phyloP scores from a whole-genome alignment of 306 rosid species.

The Prunus fruticosa region DNA sequence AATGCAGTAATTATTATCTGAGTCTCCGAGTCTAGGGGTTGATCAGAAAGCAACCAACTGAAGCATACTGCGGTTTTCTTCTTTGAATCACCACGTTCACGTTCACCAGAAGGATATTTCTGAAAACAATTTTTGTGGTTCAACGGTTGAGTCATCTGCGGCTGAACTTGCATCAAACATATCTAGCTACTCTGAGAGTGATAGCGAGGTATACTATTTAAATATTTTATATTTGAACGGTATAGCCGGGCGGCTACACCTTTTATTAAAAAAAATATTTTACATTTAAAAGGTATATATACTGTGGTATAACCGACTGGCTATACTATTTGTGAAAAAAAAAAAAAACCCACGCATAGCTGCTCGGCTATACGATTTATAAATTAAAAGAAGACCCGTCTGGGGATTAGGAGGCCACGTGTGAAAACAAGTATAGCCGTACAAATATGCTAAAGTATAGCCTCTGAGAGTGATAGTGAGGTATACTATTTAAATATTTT shows the following conservation, averaged over 20 bases:
- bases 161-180: conserved; percentile 74
- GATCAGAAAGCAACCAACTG: conserved; percentile 90
- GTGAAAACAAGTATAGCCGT: no score
- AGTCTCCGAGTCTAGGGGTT: conserved; percentile 83
- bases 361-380: accelerated
- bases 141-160: conserved; percentile 67
- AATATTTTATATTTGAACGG: no score
- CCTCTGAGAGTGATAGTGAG: conserved; percentile 43
- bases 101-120: conserved; percentile 86
- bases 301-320: no score
- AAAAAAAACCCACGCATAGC: no score
- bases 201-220: not conserved
- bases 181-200: conserved; percentile 72
- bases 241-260: no score
- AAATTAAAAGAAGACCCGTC: no score
- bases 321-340: no score
- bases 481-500: no score
- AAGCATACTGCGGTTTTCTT: conserved; percentile 86
- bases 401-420: no score
- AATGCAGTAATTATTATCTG: conserved; percentile 20
- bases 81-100: conserved; percentile 71
- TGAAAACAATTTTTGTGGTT: conserved; percentile 57
- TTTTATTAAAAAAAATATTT: no score
- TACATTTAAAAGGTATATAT: no score
- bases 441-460: no score